Percentiles rank a stretch among this genome's conserved stretches.
Evolutionary conservation across 495 filamentous ascomycete species (phyloP).

Genomic region (Tuber melanosporum): DNA sequence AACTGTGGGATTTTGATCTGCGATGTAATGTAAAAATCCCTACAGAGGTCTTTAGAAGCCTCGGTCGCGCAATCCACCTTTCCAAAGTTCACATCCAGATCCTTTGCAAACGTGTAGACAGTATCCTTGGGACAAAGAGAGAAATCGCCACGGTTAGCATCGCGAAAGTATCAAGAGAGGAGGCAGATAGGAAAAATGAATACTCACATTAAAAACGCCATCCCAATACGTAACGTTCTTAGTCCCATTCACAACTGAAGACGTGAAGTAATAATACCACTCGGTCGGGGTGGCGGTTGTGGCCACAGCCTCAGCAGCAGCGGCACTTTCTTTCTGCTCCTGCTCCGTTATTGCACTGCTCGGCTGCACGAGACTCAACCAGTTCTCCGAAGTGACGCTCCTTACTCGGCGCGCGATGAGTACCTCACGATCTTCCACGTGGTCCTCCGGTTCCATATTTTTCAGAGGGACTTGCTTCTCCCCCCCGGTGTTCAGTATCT

Average conservation of each 20-base stretch:
- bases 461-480: constrained; percentile 18
- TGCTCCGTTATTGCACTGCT: not conserved
- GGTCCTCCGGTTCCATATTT: constrained; percentile 1
- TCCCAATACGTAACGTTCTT: constrained; percentile 38
- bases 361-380: constrained; percentile 29
- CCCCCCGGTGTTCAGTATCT: constrained; percentile 10
- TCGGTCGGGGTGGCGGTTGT: constrained; percentile 21
- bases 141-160: constrained; percentile 4
- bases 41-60: constrained; percentile 25
- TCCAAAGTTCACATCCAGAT: constrained; percentile 34
- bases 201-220: constrained; percentile 35
- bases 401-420: constrained; percentile 29
- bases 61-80: constrained; percentile 34
- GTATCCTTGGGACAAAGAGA: constrained; percentile 13
- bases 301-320: constrained; percentile 9
- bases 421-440: constrained; percentile 19
- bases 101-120: constrained; percentile 17
- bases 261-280: constrained; percentile 40
- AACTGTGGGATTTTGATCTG: constrained; percentile 32
- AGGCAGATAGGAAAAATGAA: not conserved
- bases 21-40: constrained; percentile 31
- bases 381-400: constrained; percentile 38
- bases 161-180: constrained; percentile 9
- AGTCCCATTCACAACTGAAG: constrained; percentile 31
- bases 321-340: constrained; percentile 16